A percentile compares a stretch with the other conserved stretches of the same genome.
Evolutionary conservation across 352 stramenopile species (phyloP).

Genomic region (Pythium insidiosum): DNA sequence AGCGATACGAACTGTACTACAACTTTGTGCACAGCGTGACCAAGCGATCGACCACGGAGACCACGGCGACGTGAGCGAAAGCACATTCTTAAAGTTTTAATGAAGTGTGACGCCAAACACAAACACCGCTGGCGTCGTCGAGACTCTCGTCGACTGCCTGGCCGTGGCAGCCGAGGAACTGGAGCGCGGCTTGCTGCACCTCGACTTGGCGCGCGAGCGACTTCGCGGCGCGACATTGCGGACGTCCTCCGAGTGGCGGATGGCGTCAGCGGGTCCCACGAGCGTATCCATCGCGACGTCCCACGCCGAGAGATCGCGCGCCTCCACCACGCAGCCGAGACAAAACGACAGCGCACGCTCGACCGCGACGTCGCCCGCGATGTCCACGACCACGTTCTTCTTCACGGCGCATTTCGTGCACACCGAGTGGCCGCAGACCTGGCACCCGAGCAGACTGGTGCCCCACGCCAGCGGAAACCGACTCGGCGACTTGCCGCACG

Average conservation of each 20-base stretch:
- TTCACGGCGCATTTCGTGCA: conserved; percentile 41
- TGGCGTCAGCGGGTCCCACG: background rate
- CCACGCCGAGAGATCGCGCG: conserved; percentile 33
- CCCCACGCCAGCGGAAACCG: background rate
- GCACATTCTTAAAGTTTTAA: too few species aligned
- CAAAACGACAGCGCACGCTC: conserved; percentile 41
- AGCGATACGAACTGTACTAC: too few species aligned
- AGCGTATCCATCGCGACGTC: conserved; percentile 33
- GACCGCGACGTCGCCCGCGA: conserved; percentile 18
- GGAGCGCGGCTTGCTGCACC: too few species aligned
- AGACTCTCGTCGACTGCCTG: too few species aligned
- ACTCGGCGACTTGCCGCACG: background rate
- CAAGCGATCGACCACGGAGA: too few species aligned
- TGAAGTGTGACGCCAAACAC: too few species aligned
- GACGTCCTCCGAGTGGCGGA: background rate
- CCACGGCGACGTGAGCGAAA: too few species aligned
- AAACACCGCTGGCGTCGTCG: too few species aligned
- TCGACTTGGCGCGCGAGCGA: too few species aligned
- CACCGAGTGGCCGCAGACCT: conserved; percentile 35
- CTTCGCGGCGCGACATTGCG: too few species aligned
- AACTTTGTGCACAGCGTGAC: conserved; percentile 68
- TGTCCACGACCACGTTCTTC: conserved; percentile 53
- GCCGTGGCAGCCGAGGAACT: too few species aligned
- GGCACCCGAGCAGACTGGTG: conserved; percentile 17
- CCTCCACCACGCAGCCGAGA: conserved; percentile 31